Percentiles rank a stretch among this genome's conserved stretches.
Conservation (phyloP, 768 basidiomycete genomes). For the Mycena albidolilacea region DNA sequence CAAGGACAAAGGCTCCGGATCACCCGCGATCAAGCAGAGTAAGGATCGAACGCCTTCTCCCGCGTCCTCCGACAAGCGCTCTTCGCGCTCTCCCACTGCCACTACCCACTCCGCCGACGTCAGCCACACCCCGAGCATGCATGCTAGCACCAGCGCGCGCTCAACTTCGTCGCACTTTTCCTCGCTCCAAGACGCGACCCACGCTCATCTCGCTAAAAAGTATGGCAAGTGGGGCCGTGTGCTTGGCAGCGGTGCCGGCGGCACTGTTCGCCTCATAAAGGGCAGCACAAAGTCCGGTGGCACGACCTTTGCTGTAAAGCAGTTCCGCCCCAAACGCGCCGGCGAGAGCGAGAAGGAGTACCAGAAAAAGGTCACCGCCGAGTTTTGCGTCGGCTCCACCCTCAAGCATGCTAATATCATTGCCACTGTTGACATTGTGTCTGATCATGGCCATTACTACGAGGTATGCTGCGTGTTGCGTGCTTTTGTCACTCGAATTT, state of each 20-base stretch:
- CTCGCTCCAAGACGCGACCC: constrained; percentile 85
- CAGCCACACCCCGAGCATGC: constrained; percentile 40
- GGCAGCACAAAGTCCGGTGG: constrained; percentile 86
- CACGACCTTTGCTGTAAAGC: constrained; percentile 94
- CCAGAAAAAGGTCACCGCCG: constrained; percentile 99
- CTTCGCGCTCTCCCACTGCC: constrained; percentile 47
- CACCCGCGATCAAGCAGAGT: constrained; percentile 53
- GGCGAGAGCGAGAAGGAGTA: constrained; percentile 97
- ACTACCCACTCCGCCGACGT: constrained; percentile 43
- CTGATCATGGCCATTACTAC: constrained; percentile 98
- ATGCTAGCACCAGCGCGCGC: constrained; percentile 26
- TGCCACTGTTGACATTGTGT: constrained; percentile 97
- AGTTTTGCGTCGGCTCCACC: constrained; percentile 97
- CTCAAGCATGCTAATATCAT: constrained; percentile 97
- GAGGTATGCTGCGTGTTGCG: constrained; percentile 72
- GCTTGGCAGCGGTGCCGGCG: constrained; percentile 97
- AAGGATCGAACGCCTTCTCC: constrained; percentile 63
- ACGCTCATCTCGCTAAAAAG: constrained; percentile 96
- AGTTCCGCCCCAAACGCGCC: constrained; percentile 90
- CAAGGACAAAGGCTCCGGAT: constrained; percentile 41
- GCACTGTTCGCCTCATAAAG: constrained; percentile 97
- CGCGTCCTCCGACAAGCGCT: constrained; percentile 43
- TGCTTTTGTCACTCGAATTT: background rate
- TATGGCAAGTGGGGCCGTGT: constrained; percentile 99
- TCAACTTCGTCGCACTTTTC: constrained; percentile 51